Evolutionary conservation across 495 filamentous ascomycete species (phyloP).

Genomic region (Talaromyces proteolyticus): DNA sequence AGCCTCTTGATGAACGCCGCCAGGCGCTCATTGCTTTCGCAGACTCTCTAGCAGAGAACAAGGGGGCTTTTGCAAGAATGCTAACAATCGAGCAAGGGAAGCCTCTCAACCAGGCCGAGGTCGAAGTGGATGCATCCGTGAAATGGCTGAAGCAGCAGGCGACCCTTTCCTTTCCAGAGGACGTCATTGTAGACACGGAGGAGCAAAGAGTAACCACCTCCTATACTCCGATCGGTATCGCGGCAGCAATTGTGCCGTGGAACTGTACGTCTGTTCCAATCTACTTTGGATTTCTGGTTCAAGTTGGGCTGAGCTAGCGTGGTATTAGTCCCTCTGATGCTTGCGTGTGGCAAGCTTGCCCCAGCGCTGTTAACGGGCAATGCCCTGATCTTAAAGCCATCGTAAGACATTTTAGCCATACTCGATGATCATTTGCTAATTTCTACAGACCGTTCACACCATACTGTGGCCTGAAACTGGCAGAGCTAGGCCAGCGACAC

Average conservation of each 20-base stretch:
- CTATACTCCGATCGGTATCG: background rate
- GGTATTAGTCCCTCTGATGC: background rate
- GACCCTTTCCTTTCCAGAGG: constrained; percentile 11
- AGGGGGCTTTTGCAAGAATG: background rate
- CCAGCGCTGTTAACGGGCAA: constrained; percentile 44
- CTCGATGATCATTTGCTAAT: too few relatives aligned
- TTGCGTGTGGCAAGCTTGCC: background rate
- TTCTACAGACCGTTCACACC: constrained; percentile 61
- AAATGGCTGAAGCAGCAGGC: constrained; percentile 16
- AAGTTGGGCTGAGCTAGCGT: too few relatives aligned
- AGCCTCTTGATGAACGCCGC: background rate
- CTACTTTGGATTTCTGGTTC: too few relatives aligned
- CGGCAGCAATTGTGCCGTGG: background rate
- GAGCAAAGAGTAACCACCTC: background rate
- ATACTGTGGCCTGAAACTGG: constrained; percentile 52
- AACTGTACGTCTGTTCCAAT: too few relatives aligned
- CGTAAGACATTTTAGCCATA: too few relatives aligned
- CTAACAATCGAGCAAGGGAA: background rate
- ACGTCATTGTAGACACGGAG: background rate
- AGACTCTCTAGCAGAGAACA: background rate
- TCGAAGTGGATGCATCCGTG: constrained; percentile 20
- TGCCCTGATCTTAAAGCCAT: constrained; percentile 46
- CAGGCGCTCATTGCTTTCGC: background rate
- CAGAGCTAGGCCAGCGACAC: constrained; percentile 47
- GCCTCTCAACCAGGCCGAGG: constrained; percentile 8